These are phyloP conservation scores for Malus hybrid DNA, from an alignment of 331 rosid species.

Conservation along the genomic window DNA sequence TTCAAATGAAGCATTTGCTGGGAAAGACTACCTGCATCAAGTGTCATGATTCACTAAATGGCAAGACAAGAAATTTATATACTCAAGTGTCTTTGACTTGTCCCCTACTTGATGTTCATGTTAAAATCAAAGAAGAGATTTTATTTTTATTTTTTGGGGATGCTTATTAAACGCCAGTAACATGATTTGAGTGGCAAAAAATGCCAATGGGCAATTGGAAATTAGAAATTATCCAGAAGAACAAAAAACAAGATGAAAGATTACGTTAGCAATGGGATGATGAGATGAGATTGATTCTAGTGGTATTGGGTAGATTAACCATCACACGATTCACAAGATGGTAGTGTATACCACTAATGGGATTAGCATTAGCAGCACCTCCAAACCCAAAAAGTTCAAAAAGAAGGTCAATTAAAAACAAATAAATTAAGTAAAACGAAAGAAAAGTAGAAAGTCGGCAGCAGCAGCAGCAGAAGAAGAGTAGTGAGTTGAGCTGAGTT, in stretches of 20 bases:
- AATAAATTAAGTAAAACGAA: background rate
- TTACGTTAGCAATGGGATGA: background rate
- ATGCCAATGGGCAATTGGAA: background rate
- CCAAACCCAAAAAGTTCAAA: background rate
- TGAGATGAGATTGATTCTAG: background rate
- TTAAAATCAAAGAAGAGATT: background rate
- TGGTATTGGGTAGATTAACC: background rate
- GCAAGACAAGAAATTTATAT: background rate
- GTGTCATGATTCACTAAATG: no score
- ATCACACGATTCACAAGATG: background rate
- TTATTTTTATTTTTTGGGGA: no score
- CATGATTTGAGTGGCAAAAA: background rate
- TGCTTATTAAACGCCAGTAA: background rate
- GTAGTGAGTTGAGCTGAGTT: background rate
- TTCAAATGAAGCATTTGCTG: no score
- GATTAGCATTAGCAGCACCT: background rate
- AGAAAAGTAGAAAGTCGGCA: background rate
- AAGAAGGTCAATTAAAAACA: background rate
- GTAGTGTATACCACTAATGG: background rate
- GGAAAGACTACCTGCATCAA: no score
- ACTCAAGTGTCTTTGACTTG: background rate
- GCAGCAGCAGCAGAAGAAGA: background rate
- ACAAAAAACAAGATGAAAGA: background rate
- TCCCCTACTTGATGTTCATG: background rate
- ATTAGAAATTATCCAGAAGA: background rate